Base-by-base conservation (phyloP, 495 filamentous ascomycete species). In the Xylaria palmicola region DNA sequence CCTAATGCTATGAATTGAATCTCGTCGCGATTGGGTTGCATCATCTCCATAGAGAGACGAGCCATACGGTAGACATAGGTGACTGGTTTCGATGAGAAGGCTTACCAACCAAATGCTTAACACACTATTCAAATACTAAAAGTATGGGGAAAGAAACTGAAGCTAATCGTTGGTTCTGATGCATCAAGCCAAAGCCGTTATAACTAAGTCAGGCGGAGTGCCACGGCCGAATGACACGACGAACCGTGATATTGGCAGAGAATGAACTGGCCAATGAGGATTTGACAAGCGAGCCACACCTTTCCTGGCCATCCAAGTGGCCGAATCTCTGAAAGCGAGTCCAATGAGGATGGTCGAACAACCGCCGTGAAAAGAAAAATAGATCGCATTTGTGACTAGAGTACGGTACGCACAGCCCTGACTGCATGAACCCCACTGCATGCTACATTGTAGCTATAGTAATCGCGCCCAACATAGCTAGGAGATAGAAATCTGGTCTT, bases 301-400 rank as follows among this genome's bases (percentile, higher is more conserved):
- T 36, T 17, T 36, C 6, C 43, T 3, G 37, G 20, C 10, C 19
- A 47, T 20, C 26, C 19, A 40, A 36, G 55, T 56, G 10, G 15
- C 15, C n/a, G 34, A 24, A 19, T n/a, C 17, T 15, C 27, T 22
- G 9, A 26, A 60, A 64, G 53, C 60, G 61, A 63, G 56, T 40
- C 72, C 67, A 72, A 74, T 74, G 50, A 58, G 57, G 36, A 19
- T 22, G 8, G 26, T 40, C 53, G 30, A 65, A 45, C 56, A 69
- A 53, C 72, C 72, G 72, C 72, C 64, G 62, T n/a, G 47, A 56
- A 60, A 68, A 47, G 50, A 59, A 44, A 56, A 45, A 24, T 56
- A 24, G 43, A 29, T 51, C 37, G 27, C 37, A 39, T 45, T 22
- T 15, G 53, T 57, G 53, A 62, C 64, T n/a, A n/a, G n/a, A n/a